Evolutionary conservation across 352 stramenopile genomes (phyloP), one percentile per base, ranked within the genome.

Genomic region (Pythium angustatum): DNA sequence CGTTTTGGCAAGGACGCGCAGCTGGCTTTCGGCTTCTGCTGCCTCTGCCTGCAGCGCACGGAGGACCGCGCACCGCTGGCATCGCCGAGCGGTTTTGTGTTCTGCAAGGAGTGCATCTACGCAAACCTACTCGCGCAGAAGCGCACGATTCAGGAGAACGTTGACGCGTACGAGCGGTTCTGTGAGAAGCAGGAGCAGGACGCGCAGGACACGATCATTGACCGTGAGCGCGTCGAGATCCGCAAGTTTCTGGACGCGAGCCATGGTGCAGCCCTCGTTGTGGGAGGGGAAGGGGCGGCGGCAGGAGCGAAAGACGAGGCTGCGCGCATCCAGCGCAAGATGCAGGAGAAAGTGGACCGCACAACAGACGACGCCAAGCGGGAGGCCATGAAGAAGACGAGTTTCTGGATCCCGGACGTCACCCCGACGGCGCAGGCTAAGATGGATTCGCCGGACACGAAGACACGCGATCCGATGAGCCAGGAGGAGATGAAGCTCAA

Each of bases 61-160:
- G 64, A 77, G 49, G 73, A 74, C 55, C 83, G 85, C 58, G 75
- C 71, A 30, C 83, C 87, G n/a, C 71, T 92, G 8, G 76, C 81
- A 53, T 93, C 81, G 12, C 87, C 85, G 1, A 77, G 69, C 21
- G 87, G 87, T 30, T 95, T 79, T 49, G 63, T 95, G 17, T 95
- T 87, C 68, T 95, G 87, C 73, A 93, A 94, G 57, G 87, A 93
- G 68, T 95, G 87, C 68, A 94, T 95, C 62, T 95, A 95, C 76
- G 72, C 81, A 30, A 95, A 95, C 65, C 67, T 95, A 26, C 72
- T 95, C 31, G 74, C 83, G 11, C 87, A 95, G 58, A 95, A 95
- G 67, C 85, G 84, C 53, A 62, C 83, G 22, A 93, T 93, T 68
- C 84, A 93, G 53, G 80, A 92, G 30, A 83, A 85, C 30, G 19